Conservation (phyloP, 2,329 filamentous ascomycete genomes). For the Pestalotiopsis sp. region DNA sequence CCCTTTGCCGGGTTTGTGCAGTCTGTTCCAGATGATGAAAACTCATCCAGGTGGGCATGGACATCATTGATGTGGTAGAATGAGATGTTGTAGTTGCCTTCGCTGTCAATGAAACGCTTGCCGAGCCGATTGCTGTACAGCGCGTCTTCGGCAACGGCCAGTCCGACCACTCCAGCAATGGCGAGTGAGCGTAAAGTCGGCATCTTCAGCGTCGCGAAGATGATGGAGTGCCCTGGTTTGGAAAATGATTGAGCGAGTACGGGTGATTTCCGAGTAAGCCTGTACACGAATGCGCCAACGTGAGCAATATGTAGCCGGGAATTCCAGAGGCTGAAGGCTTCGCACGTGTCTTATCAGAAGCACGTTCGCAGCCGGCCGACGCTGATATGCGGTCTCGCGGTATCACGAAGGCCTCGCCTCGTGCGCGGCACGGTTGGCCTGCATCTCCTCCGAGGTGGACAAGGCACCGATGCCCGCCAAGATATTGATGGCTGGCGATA, state of each 20-base stretch:
- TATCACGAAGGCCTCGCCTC: not conserved
- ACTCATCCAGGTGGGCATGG: slow-evolving; percentile 67
- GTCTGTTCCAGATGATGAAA: slow-evolving; percentile 61
- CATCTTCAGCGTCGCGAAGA: slow-evolving; percentile 15
- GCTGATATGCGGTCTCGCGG: not conserved
- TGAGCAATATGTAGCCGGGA: not conserved
- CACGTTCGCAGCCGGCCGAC: not conserved
- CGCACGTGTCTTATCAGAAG: not conserved
- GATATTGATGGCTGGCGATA: not conserved
- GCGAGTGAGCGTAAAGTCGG: slow-evolving; percentile 17
- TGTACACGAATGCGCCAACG: not conserved
- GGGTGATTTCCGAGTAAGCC: not conserved
- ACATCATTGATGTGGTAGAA: slow-evolving; percentile 74
- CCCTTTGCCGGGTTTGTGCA: slow-evolving; percentile 57
- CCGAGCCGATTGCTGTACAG: slow-evolving; percentile 49
- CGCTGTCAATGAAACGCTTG: slow-evolving; percentile 50
- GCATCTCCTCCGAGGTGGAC: not conserved
- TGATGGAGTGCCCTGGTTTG: slow-evolving; percentile 5
- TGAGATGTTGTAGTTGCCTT: slow-evolving; percentile 58
- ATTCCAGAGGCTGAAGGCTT: not conserved
- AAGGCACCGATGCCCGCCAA: slow-evolving; percentile 7
- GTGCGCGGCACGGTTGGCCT: not conserved
- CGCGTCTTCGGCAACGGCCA: slow-evolving; percentile 41
- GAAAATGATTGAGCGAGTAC: not conserved
- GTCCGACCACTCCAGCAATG: slow-evolving; percentile 14